Percentiles rank a stretch among this genome's conserved stretches.
Conservation (phyloP, 2,329 filamentous ascomycete species). For the Fusarium pseudograminearum region DNA sequence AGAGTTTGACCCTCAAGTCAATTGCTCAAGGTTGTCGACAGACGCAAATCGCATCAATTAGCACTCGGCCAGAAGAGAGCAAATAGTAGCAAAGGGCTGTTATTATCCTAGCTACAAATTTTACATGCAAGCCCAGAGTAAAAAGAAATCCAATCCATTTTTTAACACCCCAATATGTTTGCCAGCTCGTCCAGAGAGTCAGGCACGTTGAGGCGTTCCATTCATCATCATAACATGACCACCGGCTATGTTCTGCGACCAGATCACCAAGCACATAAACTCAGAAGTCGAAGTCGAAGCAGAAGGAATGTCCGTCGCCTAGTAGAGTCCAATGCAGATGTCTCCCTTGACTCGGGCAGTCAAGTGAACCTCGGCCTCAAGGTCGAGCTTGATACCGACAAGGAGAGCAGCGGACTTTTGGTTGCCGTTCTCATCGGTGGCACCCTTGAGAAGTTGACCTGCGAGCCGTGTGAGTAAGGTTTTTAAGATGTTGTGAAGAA, state of each 20-base stretch:
- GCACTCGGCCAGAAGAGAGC: background rate
- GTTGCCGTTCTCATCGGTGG: slow-evolving; percentile 68
- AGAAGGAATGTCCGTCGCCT: slow-evolving; percentile 7
- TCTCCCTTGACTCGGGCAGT: slow-evolving; percentile 71
- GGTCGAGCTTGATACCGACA: slow-evolving; percentile 72
- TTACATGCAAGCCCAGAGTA: slow-evolving; percentile 29
- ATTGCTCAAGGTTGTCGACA: background rate
- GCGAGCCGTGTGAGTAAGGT: slow-evolving; percentile 12
- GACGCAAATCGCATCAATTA: background rate
- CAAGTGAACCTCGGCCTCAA: slow-evolving; percentile 72
- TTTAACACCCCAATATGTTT: slow-evolving; percentile 31
- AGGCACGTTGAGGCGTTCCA: slow-evolving; percentile 35
- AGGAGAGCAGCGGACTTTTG: slow-evolving; percentile 69
- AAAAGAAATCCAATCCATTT: slow-evolving; percentile 33
- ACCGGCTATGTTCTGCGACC: slow-evolving; percentile 32
- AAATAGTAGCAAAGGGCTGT: slow-evolving; percentile 33
- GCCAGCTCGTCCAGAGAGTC: slow-evolving; percentile 35
- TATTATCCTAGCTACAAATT: slow-evolving; percentile 39
- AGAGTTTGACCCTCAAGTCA: background rate
- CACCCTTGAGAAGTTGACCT: slow-evolving; percentile 68
- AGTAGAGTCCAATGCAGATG: slow-evolving; percentile 61
- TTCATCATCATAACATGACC: slow-evolving; percentile 41
- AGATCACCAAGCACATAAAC: slow-evolving; percentile 23
- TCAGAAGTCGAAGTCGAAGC: background rate
- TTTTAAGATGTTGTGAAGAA: too few relatives aligned